These are phyloP conservation scores for Pulveroboletus sp. DNA, from an alignment of 768 basidiomycete species.

Conservation along the genomic window DNA sequence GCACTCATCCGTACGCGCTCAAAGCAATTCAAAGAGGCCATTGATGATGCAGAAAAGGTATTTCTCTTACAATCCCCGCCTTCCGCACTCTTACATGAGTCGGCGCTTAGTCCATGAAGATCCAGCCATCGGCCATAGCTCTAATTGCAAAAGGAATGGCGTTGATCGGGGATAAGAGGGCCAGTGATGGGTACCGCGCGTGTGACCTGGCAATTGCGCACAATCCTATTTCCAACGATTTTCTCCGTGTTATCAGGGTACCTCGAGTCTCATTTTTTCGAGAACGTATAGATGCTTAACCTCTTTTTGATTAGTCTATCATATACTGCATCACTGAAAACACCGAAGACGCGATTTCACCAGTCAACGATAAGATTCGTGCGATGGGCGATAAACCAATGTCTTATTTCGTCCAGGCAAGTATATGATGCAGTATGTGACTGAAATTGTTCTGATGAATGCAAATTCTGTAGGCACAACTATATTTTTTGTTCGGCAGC, in stretches of 20 bases:
- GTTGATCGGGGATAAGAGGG: constrained; percentile 1
- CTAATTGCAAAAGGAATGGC: constrained; percentile 7
- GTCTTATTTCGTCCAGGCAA: constrained; percentile 2
- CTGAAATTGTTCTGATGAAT: neutral
- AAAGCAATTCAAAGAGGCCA: constrained; percentile 1
- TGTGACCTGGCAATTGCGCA: constrained; percentile 5
- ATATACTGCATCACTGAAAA: constrained; percentile 1
- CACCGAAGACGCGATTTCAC: neutral
- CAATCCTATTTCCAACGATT: neutral
- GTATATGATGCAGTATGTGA: neutral
- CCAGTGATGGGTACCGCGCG: neutral
- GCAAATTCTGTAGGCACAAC: constrained; percentile 1
- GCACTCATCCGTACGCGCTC: neutral
- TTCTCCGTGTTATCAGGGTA: constrained; percentile 10
- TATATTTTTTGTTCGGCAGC: constrained; percentile 1
- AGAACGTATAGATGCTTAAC: neutral
- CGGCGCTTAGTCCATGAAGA: constrained; percentile 2
- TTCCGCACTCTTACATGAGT: neutral
- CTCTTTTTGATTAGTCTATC: neutral
- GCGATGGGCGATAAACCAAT: neutral
- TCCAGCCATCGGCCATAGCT: constrained; percentile 4
- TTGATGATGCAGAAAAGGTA: constrained; percentile 4
- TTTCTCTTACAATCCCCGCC: neutral
- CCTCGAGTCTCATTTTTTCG: neutral
- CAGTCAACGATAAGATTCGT: neutral